phyloP scores from a whole-genome alignment of 192 early-diverging fungal genomes.

The Gamsiella multidivaricata region DNA sequence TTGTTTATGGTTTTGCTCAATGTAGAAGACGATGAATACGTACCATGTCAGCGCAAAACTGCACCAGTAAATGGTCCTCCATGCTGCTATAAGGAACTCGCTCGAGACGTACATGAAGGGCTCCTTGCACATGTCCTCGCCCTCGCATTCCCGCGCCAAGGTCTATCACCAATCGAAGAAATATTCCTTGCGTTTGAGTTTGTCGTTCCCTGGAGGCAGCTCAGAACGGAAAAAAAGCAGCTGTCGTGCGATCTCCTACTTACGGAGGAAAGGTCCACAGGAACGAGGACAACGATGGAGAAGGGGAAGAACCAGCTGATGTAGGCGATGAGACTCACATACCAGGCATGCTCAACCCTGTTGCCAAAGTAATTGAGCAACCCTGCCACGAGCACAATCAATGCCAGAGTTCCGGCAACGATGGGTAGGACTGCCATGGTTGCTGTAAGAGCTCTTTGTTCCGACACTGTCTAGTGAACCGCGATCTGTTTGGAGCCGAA shows the following conservation, averaged over 20 bases:
- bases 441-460: neutral
- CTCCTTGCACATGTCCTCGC: conserved; percentile 68
- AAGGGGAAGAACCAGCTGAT: conserved; percentile 93
- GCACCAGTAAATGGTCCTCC: conserved; percentile 91
- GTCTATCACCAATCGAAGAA: conserved; percentile 60
- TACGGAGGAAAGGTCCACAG: conserved; percentile 87
- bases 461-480: too few species aligned
- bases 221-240: neutral
- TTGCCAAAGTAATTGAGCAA: conserved; percentile 86
- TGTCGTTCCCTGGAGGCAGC: neutral
- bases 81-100: conserved; percentile 78
- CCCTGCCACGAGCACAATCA: conserved; percentile 65
- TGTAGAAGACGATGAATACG: neutral
- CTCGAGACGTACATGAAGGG: conserved; percentile 82
- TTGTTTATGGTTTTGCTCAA: neutral
- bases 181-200: too few species aligned
- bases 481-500: too few species aligned
- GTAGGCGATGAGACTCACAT: conserved; percentile 77
- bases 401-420: conserved; percentile 60
- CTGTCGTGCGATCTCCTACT: conserved; percentile 11
- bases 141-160: conserved; percentile 71
- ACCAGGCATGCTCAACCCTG: conserved; percentile 81
- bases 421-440: conserved; percentile 46
- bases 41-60: conserved; percentile 90
- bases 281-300: conserved; percentile 89